A percentile compares a stretch with the other conserved stretches of the same genome.
Conservation (phyloP, 1,139 yeast genomes). For the Wickerhamiella infanticola region DNA sequence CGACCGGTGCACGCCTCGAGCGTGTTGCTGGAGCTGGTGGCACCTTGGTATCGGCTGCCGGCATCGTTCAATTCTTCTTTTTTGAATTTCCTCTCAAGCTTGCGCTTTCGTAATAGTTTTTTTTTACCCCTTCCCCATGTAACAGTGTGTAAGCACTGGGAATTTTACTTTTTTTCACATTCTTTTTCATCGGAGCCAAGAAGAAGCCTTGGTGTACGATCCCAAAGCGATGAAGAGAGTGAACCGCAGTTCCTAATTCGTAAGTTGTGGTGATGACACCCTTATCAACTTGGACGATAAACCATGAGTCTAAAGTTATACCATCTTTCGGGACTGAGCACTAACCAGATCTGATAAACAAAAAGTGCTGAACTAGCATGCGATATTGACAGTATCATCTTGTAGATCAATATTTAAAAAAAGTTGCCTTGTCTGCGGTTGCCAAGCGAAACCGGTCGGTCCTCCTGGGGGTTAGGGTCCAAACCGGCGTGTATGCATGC, state of each 20-base stretch:
- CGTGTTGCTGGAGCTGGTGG: background rate
- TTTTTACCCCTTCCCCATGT: too few relatives aligned
- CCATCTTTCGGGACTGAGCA: constrained; percentile 20
- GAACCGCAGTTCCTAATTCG: background rate
- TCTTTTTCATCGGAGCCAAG: too few relatives aligned
- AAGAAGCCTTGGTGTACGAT: too few relatives aligned
- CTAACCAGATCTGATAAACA: constrained; percentile 6
- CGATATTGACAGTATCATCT: background rate
- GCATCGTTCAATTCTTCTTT: background rate
- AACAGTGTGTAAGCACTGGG: too few relatives aligned
- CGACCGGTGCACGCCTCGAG: background rate
- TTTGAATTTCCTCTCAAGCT: background rate
- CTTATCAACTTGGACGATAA: constrained; percentile 12
- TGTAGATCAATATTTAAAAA: background rate
- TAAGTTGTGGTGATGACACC: constrained; percentile 15
- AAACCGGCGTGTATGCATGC: too few relatives aligned
- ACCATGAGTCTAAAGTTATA: constrained; percentile 17
- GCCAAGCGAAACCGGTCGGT: too few relatives aligned
- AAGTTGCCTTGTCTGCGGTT: too few relatives aligned
- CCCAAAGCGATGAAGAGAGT: too few relatives aligned
- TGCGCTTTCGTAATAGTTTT: background rate
- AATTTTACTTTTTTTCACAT: too few relatives aligned
- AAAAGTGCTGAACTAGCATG: too few relatives aligned
- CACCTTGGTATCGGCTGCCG: background rate
- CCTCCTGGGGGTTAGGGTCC: too few relatives aligned